Conservation (phyloP, 2,329 filamentous ascomycete genomes). For the Paecilomyces formosus region DNA sequence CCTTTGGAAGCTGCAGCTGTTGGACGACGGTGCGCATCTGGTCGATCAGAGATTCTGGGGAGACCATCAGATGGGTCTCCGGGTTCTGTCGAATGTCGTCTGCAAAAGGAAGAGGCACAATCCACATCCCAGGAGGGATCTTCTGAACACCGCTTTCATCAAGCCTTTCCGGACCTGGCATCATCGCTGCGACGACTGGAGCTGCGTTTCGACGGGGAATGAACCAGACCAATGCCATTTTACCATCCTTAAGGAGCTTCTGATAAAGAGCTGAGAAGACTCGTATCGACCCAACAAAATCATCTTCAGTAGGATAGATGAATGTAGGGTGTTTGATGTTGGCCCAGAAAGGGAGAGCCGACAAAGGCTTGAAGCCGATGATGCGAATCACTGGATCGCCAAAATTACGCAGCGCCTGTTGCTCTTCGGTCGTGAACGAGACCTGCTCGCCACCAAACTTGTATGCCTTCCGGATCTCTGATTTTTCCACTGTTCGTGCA, state of each 20-base stretch:
- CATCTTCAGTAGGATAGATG: slow-evolving; percentile 87
- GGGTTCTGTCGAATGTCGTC: slow-evolving; percentile 79
- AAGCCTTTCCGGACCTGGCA: slow-evolving; percentile 63
- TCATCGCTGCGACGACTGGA: slow-evolving; percentile 71
- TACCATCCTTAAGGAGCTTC: slow-evolving; percentile 71
- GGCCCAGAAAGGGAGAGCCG: slow-evolving; percentile 71
- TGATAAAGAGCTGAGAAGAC: slow-evolving; percentile 88
- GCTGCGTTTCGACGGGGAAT: slow-evolving; percentile 73
- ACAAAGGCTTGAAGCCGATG: slow-evolving; percentile 84
- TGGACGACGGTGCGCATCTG: slow-evolving; percentile 76
- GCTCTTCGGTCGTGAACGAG: slow-evolving; percentile 76
- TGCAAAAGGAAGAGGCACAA: slow-evolving; percentile 78
- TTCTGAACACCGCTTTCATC: slow-evolving; percentile 61
- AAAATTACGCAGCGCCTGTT: slow-evolving; percentile 68
- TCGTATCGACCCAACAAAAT: slow-evolving; percentile 81
- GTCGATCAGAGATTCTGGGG: slow-evolving; percentile 67
- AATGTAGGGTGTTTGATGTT: slow-evolving; percentile 81
- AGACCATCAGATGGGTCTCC: slow-evolving; percentile 48
- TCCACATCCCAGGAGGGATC: slow-evolving; percentile 78
- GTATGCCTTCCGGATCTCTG: slow-evolving; percentile 83
- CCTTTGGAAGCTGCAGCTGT: slow-evolving; percentile 82
- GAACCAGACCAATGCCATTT: slow-evolving; percentile 84
- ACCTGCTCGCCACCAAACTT: slow-evolving; percentile 92
- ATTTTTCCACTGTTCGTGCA: slow-evolving; percentile 66
- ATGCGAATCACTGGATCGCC: slow-evolving; percentile 77